Evolutionary conservation across 192 early-diverging fungal genomes (phyloP), one percentile per base, ranked within the genome.

Genomic region (Globomyces pollinis-pini): DNA sequence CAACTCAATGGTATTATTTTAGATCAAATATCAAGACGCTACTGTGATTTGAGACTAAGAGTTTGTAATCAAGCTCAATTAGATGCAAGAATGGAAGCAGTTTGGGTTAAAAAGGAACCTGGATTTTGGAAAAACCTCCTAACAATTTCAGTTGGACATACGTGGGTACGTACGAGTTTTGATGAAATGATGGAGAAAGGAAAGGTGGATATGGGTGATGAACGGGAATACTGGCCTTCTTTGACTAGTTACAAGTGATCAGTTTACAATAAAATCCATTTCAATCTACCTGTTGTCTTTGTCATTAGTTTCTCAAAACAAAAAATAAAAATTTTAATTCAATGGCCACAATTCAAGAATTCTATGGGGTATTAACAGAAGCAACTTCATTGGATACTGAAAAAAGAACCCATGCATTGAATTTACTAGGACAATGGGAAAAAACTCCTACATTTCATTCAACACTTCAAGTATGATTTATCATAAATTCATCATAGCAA

Each of bases 391-490:
- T 86, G 57, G 78, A 87, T 29, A 75, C 76, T 26, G 68, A 52
- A 15, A 72, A 75, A 38, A 75, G 89, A 57, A 76, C 73, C 52
- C 64, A 61, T 39, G 88, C 88, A 0, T 86, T 87, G 32, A 71
- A 72, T n/a, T 68, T 74, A 50, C 73, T 93, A 18, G 74, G 81
- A 47, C 67, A 78, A 24, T 88, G 86, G 86, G 88, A 89, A 56
- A 73, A 73, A n/a, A 68, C 71, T 12, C 83, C 84, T 12, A 77
- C 79, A 26, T 93, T 88, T 64, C 79, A 89, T 64, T 70, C 77
- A 2, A 81, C 80, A 1, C 70, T 88, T 33, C 85, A 86, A 70
- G 79, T 88, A n/a, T 12, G 38, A 60, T 56, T 53, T n/a, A n/a
- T 50, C 9, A 26, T 13, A 43, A 26, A 20, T 16, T 16, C 20